These are phyloP conservation scores for Blastobotrys terrestris DNA, from an alignment of 805 yeast species.

Conservation along the genomic window DNA sequence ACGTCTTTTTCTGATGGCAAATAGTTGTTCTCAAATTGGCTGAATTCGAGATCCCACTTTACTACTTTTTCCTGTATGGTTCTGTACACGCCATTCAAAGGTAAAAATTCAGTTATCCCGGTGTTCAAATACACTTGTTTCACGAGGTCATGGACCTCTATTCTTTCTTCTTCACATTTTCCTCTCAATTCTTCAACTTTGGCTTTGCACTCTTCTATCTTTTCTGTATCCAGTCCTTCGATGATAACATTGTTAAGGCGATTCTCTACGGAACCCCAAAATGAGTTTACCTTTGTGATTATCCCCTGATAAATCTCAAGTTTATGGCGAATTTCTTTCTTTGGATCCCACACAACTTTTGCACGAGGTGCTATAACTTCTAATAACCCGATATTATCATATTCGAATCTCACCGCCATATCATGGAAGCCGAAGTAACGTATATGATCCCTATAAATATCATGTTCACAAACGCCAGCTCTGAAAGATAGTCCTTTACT, in stretches of 20 bases:
- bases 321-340: slow-evolving; percentile 62
- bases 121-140: slow-evolving; percentile 45
- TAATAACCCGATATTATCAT: slow-evolving; percentile 64
- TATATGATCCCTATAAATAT: slow-evolving; percentile 73
- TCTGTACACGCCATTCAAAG: slow-evolving; percentile 62
- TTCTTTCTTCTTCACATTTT: slow-evolving; percentile 48
- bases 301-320: slow-evolving; percentile 54
- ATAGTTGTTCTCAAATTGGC: slow-evolving; percentile 68
- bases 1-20: slow-evolving; percentile 93
- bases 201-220: slow-evolving; percentile 59
- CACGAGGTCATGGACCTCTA: neutral
- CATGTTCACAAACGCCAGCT: slow-evolving; percentile 71
- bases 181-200: slow-evolving; percentile 53
- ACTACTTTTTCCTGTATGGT: slow-evolving; percentile 76
- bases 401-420: slow-evolving; percentile 71
- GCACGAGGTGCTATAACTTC: slow-evolving; percentile 75
- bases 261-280: slow-evolving; percentile 67
- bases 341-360: slow-evolving; percentile 64
- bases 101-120: slow-evolving; percentile 57
- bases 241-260: slow-evolving; percentile 73
- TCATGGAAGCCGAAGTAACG: slow-evolving; percentile 81
- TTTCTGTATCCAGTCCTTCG: slow-evolving; percentile 65
- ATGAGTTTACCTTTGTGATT: slow-evolving; percentile 44
- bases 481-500: slow-evolving; percentile 47
- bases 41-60: slow-evolving; percentile 79